A percentile compares a stretch with the other conserved stretches of the same genome.
These are phyloP conservation scores for Podospora tetraspora DNA, from an alignment of 495 filamentous ascomycete genomes.

Conservation along the genomic window DNA sequence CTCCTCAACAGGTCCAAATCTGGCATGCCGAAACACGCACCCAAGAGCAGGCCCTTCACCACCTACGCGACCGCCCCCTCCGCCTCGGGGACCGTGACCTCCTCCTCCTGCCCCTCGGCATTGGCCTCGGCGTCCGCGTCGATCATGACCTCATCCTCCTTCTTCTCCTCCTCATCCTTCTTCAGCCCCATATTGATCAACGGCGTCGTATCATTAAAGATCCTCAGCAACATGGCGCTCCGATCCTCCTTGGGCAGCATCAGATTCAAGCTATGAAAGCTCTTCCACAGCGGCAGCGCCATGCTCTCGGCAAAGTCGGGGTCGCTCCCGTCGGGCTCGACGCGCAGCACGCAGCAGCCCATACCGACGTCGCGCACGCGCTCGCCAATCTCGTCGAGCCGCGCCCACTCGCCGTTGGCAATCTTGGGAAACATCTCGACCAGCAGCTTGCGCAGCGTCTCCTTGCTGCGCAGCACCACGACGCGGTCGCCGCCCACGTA, in stretches of 20 bases:
- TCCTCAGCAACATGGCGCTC: conserved; percentile 80
- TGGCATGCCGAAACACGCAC: not conserved
- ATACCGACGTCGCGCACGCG: conserved; percentile 70
- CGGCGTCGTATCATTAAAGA: conserved; percentile 80
- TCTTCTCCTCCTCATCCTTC: conserved; percentile 34
- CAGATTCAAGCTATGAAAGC: conserved; percentile 77
- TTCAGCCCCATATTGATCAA: conserved; percentile 55
- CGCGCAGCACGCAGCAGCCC: conserved; percentile 84
- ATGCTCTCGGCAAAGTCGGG: conserved; percentile 74
- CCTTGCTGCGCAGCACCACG: conserved; percentile 65
- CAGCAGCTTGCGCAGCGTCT: conserved; percentile 71
- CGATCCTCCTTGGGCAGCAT: conserved; percentile 98
- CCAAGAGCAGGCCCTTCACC: not conserved
- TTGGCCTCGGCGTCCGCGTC: conserved; percentile 5
- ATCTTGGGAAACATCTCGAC: conserved; percentile 96
- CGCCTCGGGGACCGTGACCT: not conserved
- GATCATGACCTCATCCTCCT: conserved; percentile 10
- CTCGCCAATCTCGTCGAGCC: conserved; percentile 81
- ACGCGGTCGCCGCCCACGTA: conserved; percentile 77
- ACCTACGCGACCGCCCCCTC: not conserved
- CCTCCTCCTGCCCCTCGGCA: too few species aligned
- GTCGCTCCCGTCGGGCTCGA: conserved; percentile 63
- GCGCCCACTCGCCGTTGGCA: conserved; percentile 57
- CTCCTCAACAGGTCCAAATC: not conserved
- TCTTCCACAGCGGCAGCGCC: conserved; percentile 88